Conservation (phyloP, 768 basidiomycete genomes). For the Pisolithus sp. region DNA sequence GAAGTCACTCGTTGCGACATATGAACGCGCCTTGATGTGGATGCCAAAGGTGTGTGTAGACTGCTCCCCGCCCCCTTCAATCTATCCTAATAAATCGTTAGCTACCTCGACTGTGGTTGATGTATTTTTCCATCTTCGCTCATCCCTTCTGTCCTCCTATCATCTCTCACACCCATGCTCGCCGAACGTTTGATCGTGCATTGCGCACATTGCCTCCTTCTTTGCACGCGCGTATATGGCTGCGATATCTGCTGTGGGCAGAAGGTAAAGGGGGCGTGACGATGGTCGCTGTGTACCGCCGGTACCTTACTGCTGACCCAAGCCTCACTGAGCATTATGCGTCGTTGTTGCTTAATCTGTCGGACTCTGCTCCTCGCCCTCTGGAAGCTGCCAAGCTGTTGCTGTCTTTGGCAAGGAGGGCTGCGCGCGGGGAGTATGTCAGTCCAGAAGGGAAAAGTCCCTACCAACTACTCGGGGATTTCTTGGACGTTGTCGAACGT, state of each 20-base stretch:
- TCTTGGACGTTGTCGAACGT: slow-evolving; percentile 85
- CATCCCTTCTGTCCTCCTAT: slow-evolving; percentile 84
- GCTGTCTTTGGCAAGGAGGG: slow-evolving; percentile 76
- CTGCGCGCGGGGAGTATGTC: slow-evolving; percentile 72
- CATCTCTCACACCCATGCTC: slow-evolving; percentile 84
- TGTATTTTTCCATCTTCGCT: slow-evolving; percentile 85
- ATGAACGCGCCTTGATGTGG: slow-evolving; percentile 94
- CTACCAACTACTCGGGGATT: slow-evolving; percentile 89
- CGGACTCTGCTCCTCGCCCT: slow-evolving; percentile 62
- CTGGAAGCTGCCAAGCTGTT: slow-evolving; percentile 92
- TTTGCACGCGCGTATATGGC: slow-evolving; percentile 88
- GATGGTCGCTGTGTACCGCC: slow-evolving; percentile 76
- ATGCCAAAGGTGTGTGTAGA: slow-evolving; percentile 65
- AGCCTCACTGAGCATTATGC: slow-evolving; percentile 77
- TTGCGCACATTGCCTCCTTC: slow-evolving; percentile 91
- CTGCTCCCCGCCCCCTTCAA: neutral
- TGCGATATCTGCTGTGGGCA: slow-evolving; percentile 88
- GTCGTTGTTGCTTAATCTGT: slow-evolving; percentile 53
- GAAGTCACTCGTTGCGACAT: slow-evolving; percentile 79
- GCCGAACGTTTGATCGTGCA: slow-evolving; percentile 90
- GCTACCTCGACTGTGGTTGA: slow-evolving; percentile 92
- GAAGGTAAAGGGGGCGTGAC: slow-evolving; percentile 76
- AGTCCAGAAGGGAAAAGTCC: slow-evolving; percentile 93
- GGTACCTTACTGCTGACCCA: slow-evolving; percentile 81
- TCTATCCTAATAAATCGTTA: slow-evolving; percentile 26